phyloP scores from a whole-genome alignment of 805 yeast species.

The Ogataea henricii region DNA sequence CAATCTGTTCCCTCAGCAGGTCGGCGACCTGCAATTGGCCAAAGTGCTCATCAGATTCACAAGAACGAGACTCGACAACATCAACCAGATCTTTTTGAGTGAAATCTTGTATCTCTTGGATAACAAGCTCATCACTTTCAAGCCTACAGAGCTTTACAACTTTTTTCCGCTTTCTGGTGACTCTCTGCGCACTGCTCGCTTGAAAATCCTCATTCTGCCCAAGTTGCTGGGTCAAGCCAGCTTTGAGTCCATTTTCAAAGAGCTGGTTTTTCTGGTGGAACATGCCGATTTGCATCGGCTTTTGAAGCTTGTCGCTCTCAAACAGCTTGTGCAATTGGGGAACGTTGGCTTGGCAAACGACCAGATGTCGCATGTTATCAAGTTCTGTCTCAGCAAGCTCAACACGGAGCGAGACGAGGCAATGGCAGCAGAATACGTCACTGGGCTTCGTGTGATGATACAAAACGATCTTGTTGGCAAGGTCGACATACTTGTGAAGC shows the following conservation, averaged over 20 bases:
- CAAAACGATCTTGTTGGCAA: slow-evolving; percentile 61
- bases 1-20: slow-evolving; percentile 59
- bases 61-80: slow-evolving; percentile 8
- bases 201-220: slow-evolving; percentile 65
- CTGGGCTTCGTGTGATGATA: slow-evolving; percentile 70
- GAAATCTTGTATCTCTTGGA: slow-evolving; percentile 29
- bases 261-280: slow-evolving; percentile 60
- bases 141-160: slow-evolving; percentile 38
- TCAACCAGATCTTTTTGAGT: slow-evolving; percentile 17
- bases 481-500: slow-evolving; percentile 53
- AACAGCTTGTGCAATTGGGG: slow-evolving; percentile 44
- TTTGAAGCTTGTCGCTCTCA: slow-evolving; percentile 51
- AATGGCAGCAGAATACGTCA: slow-evolving; percentile 63
- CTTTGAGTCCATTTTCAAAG: slow-evolving; percentile 54
- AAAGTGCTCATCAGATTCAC: slow-evolving; percentile 44
- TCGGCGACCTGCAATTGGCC: slow-evolving; percentile 52
- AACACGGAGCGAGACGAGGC: slow-evolving; percentile 27
- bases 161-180: slow-evolving; percentile 65
- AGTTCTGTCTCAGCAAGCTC: slow-evolving; percentile 58
- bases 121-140: slow-evolving; percentile 40
- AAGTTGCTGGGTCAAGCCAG: slow-evolving; percentile 56
- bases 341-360: slow-evolving; percentile 33
- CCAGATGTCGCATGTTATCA: slow-evolving; percentile 57
- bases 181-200: slow-evolving; percentile 39
- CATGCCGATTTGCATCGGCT: slow-evolving; percentile 16